Evolutionary conservation across 352 stramenopile species (phyloP).

Genomic region (Pythium coloratum): DNA sequence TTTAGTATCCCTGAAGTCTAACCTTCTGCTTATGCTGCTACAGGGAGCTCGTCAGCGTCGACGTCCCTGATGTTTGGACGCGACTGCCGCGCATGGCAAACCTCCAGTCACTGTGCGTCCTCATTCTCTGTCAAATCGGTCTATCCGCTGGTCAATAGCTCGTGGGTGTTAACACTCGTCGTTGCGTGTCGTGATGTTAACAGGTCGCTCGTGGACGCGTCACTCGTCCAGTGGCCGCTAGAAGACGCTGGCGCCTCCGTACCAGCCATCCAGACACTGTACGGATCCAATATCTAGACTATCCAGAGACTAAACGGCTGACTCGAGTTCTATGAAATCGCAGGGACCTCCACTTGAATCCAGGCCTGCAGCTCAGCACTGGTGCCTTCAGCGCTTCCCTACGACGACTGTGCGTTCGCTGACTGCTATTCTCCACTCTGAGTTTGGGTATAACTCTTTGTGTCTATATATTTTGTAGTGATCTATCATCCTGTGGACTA

Average conservation of each 20-base stretch:
- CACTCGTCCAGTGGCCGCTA: slow-evolving; percentile 9
- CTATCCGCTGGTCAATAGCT: not conserved
- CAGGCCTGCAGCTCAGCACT: not conserved
- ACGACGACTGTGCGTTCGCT: not conserved
- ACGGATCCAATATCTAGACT: not conserved
- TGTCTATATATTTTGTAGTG: not conserved
- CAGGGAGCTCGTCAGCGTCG: slow-evolving; percentile 7
- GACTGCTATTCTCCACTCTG: not conserved
- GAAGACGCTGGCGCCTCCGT: not conserved
- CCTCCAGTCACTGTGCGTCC: slow-evolving; percentile 17
- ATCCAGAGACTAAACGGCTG: not conserved
- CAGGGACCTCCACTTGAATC: slow-evolving; percentile 3
- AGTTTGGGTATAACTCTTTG: not conserved
- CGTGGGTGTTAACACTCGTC: not conserved
- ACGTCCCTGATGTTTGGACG: slow-evolving; percentile 6
- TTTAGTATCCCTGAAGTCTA: not conserved
- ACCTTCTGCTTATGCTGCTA: not conserved
- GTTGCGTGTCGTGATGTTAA: not conserved
- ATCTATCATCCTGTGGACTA: slow-evolving; percentile 2
- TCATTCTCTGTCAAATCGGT: no score
- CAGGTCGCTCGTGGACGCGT: slow-evolving; percentile 15
- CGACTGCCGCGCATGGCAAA: slow-evolving; percentile 8
- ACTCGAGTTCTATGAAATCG: not conserved
- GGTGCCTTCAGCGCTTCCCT: not conserved
- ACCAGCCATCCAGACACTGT: slow-evolving; percentile 3